Base-by-base conservation (phyloP, 352 stramenopile species). In the Phytophthora capsici region DNA sequence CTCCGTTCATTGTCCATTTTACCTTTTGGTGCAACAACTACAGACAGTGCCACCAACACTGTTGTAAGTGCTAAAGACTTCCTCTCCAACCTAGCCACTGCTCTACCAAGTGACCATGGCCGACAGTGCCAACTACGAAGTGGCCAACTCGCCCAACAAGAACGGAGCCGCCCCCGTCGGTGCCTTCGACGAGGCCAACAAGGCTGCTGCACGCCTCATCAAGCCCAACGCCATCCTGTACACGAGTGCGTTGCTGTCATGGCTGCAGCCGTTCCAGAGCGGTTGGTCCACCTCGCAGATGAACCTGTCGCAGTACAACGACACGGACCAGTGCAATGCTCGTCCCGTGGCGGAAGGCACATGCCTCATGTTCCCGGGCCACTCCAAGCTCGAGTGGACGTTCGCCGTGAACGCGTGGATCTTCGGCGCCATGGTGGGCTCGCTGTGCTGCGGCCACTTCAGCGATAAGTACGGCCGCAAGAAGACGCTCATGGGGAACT, bases 321-420 rank as follows among this genome's bases (percentile, higher is more conserved):
- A 41, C 36, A 41, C 36, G 14, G 36, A 41, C 36, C 36, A 41
- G 36, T 41, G 36, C 36, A 41, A 41, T 41, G 36, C 36, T 41
- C 36, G 36, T 7, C 36, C 36, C 6, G 36, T 41, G 36, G 36
- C 36, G 13, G 36, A 41, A 14, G 36, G 36, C 13, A 41, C 36
- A 5, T 41, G 36, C 36, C 36, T 41, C 36, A 41, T 41, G 36
- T 41, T 41, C 36, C 36, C 36, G 14, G 36, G 36, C 13, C 36
- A 41, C 36, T 41, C 36, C 14, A 41, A 41, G 36, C 36, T 41
- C 36, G 36, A 41, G 36, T 41, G 36, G 36, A 41, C 36, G 36
- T 41, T 41, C 36, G 36, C 36, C 36, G 36, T 41, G 36, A 41
- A 41, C 36, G 36, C 36, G 2, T 41, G 36, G 36, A 41, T 41